phyloP scores from a whole-genome alignment of 2,329 filamentous ascomycete species.

The Pseudogymnoascus sp. region DNA sequence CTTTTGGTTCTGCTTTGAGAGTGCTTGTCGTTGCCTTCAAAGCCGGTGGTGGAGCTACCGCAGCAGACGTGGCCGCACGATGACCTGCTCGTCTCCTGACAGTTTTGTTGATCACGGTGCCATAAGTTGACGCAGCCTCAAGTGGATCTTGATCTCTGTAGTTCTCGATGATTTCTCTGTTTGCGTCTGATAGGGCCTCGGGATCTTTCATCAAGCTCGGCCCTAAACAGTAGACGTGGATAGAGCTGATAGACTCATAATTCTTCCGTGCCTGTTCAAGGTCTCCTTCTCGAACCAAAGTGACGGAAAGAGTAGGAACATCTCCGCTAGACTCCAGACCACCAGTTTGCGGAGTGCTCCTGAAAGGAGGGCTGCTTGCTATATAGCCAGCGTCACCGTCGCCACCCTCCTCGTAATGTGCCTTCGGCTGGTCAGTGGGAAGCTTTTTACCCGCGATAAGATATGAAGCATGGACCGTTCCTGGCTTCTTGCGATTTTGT shows the following conservation, averaged over 20 bases:
- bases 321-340: constrained; percentile 37
- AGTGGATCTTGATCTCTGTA: constrained; percentile 50
- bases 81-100: constrained; percentile 40
- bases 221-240: constrained; percentile 83
- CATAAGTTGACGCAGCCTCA: constrained; percentile 53
- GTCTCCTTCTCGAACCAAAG: constrained; percentile 63
- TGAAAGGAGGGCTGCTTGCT: constrained; percentile 47
- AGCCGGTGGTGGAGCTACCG: constrained; percentile 30
- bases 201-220: constrained; percentile 46
- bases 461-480: constrained; percentile 86
- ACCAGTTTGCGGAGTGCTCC: constrained; percentile 39
- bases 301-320: constrained; percentile 46
- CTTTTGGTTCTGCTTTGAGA: constrained; percentile 14
- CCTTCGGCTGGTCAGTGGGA: not conserved
- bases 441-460: constrained; percentile 64
- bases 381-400: constrained; percentile 60
- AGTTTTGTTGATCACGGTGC: constrained; percentile 65
- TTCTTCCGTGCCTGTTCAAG: constrained; percentile 39
- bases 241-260: constrained; percentile 65
- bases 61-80: constrained; percentile 16
- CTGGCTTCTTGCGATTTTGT: constrained; percentile 66
- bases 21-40: constrained; percentile 25
- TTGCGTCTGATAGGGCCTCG: constrained; percentile 61
- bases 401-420: not conserved
- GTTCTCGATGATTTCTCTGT: constrained; percentile 50